Evolutionary conservation across 2,329 filamentous ascomycete genomes (phyloP).

Genomic region (Ceratocystis huliohia): DNA sequence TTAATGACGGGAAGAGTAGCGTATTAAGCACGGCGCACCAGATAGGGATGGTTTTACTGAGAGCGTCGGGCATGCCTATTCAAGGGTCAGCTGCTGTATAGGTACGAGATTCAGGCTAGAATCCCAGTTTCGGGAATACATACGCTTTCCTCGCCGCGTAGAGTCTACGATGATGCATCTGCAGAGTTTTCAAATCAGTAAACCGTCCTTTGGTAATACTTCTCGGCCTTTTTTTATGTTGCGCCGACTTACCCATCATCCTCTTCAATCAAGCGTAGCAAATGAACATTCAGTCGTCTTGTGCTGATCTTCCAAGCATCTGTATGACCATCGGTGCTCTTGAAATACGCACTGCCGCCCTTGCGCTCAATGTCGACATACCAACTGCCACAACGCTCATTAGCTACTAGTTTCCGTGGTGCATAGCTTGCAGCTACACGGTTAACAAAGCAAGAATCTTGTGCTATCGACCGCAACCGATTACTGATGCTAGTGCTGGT

Average conservation of each 20-base stretch:
- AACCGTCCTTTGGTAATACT: neutral
- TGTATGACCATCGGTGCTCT: constrained; percentile 90
- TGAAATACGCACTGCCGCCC: constrained; percentile 76
- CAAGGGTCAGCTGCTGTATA: constrained; percentile 18
- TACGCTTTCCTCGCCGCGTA: constrained; percentile 76
- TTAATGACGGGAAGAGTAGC: constrained; percentile 52
- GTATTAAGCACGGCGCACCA: constrained; percentile 85
- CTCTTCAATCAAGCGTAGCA: constrained; percentile 54
- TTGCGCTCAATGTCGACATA: constrained; percentile 61
- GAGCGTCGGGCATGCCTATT: constrained; percentile 75
- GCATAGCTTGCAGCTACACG: constrained; percentile 42
- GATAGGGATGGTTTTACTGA: constrained; percentile 85
- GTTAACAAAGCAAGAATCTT: constrained; percentile 63
- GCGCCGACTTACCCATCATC: constrained; percentile 46
- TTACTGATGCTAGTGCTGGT: constrained; percentile 58
- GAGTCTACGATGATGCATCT: constrained; percentile 82
- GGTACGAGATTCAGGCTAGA: neutral
- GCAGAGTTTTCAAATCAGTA: constrained; percentile 9
- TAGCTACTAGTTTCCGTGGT: constrained; percentile 64
- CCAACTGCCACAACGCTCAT: constrained; percentile 94
- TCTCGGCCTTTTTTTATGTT: neutral
- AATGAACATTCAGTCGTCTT: constrained; percentile 69
- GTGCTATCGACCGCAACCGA: constrained; percentile 63
- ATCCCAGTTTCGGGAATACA: constrained; percentile 24
- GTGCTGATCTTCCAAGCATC: constrained; percentile 85